Evolutionary conservation across 768 basidiomycete species (phyloP), one percentile per base, ranked within the genome.

Genomic region (Butyriboletus loyo): DNA sequence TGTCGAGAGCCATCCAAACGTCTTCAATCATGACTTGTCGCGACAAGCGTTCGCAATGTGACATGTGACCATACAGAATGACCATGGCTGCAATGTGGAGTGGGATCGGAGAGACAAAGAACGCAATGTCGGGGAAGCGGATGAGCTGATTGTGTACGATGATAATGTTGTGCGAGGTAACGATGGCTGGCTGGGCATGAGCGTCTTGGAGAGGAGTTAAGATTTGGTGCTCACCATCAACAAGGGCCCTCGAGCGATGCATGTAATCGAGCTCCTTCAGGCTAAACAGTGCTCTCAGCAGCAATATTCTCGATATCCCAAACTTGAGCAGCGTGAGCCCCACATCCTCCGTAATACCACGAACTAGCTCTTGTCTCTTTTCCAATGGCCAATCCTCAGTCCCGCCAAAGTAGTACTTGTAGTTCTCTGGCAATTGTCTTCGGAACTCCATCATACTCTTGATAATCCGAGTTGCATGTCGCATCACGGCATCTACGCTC

Each of bases 1-100:
- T 88, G 67, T 92, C 86, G 21, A 93, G 82, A 27, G 91, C 91
- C 67, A 89, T 81, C 84, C 87, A 89, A 34, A 93, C 80, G 61
- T 93, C 91, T 69, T 92, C 87, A 27, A 89, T 73, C 35, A 86
- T 89, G 35, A 82, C 80, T 50, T 83, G 75, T 36, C 76, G 77
- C 2, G 85, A 70, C 25, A 91, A 76, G 37, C 78, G 79, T 25
- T 88, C 82, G 54, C 86, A 87, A 47, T 82, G 81, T 7, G 86
- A 89, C 80, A 91, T 90, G 62, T 87, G 87, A 1, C 91, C 91
- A 64, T 86, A 92, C 19, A 93, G 77, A 54, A 93, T 92, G 52
- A 92, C 88, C 90, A 93, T 92, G 7, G 91, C 91, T 0, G 90
- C 87, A 49, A 92, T 91, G 68, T 93, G 91, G 19, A 93, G 77